A percentile compares a stretch with the other conserved stretches of the same genome.
Evolutionary conservation across 768 basidiomycete species (phyloP).

Genomic region (Chalciporus pseudorubinellus): DNA sequence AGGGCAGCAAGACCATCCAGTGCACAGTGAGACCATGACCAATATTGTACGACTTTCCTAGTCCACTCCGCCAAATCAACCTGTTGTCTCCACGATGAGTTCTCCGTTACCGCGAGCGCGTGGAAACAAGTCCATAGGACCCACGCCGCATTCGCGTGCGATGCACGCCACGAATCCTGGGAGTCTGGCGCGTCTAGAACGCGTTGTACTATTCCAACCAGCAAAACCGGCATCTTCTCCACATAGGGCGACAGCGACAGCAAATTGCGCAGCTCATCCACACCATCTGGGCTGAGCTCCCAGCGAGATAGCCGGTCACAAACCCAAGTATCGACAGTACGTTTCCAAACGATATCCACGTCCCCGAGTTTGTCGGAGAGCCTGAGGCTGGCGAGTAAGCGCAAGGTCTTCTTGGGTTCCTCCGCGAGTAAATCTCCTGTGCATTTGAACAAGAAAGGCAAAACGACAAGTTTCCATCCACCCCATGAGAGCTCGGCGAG

Average conservation of each 20-base stretch:
- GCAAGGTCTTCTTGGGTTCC: constrained; percentile 43
- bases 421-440: constrained; percentile 45
- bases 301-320: constrained; percentile 42
- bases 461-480: constrained; percentile 71
- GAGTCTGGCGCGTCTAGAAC: constrained; percentile 32
- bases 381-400: constrained; percentile 50
- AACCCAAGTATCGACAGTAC: constrained; percentile 51
- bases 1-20: constrained; percentile 54
- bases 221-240: constrained; percentile 39
- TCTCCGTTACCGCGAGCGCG: constrained; percentile 40
- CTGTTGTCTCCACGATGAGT: constrained; percentile 44
- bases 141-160: constrained; percentile 47
- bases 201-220: constrained; percentile 46
- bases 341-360: constrained; percentile 59
- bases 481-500: constrained; percentile 69
- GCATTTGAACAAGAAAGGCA: constrained; percentile 56
- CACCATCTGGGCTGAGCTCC: constrained; percentile 39
- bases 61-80: constrained; percentile 54
- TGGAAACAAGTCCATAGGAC: constrained; percentile 60
- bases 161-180: constrained; percentile 33
- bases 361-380: constrained; percentile 51
- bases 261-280: constrained; percentile 53
- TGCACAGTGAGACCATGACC: constrained; percentile 58
- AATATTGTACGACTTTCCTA: constrained; percentile 41
- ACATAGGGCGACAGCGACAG: constrained; percentile 53